Evolutionary conservation across 441 rosid genomes (phyloP).

Genomic region (Bruguiera hainesii): DNA sequence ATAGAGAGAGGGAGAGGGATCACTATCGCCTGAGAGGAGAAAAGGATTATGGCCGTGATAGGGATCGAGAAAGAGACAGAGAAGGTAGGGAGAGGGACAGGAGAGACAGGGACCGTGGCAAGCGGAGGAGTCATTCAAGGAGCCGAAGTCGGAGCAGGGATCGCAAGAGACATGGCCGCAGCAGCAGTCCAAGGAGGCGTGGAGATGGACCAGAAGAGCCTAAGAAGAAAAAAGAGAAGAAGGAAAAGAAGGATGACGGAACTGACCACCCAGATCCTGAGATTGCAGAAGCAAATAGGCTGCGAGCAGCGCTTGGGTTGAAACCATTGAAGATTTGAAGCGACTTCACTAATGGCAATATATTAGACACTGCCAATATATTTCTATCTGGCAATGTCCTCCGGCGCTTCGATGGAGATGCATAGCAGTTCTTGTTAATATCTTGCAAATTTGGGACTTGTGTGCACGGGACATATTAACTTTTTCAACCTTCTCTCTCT

Average conservation of each 20-base stretch:
- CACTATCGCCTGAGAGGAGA: slow-evolving; percentile 52
- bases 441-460: too few species aligned
- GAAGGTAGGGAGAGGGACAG: slow-evolving; percentile 66
- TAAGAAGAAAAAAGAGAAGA: slow-evolving; percentile 66
- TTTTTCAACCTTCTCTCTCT: too few species aligned
- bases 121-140: slow-evolving; percentile 64
- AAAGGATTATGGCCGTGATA: slow-evolving; percentile 55
- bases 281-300: slow-evolving; percentile 85
- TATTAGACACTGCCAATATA: too few species aligned
- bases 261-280: slow-evolving; percentile 78
- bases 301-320: slow-evolving; percentile 72
- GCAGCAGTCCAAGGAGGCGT: slow-evolving; percentile 55
- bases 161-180: slow-evolving; percentile 54
- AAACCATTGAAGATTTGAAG: slow-evolving; percentile 47
- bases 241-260: slow-evolving; percentile 79
- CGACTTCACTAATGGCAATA: background rate
- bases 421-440: too few species aligned
- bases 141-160: slow-evolving; percentile 73
- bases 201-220: slow-evolving; percentile 49
- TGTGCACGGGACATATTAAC: too few species aligned
- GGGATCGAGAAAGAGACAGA: slow-evolving; percentile 54
- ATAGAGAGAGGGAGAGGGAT: slow-evolving; percentile 46
- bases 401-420: too few species aligned
- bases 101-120: slow-evolving; percentile 63
- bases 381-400: too few species aligned